Percentiles rank a stretch among this genome's conserved stretches.
phyloP scores from a whole-genome alignment of 495 filamentous ascomycete species.

The Viridothelium virens region DNA sequence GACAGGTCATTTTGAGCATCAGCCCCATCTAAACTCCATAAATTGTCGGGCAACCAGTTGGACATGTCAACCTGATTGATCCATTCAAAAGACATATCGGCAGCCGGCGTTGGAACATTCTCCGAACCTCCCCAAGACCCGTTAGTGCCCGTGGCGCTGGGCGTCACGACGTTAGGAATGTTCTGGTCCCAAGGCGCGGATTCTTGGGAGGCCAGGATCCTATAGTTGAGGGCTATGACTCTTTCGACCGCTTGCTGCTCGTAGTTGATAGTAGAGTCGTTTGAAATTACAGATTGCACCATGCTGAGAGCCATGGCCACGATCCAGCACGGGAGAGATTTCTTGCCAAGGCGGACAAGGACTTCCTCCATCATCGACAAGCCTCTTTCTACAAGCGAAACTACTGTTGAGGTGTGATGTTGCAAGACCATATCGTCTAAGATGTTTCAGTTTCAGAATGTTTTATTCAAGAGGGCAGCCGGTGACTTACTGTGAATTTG shows the following conservation, averaged over 20 bases:
- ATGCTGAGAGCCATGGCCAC: constrained; percentile 1
- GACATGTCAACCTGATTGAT: constrained; percentile 4
- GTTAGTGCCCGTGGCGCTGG: background rate
- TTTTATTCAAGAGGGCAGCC: no score
- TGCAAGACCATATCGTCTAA: background rate
- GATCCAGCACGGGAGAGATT: background rate
- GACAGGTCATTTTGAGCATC: background rate
- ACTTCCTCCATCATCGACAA: background rate
- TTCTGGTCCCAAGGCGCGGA: constrained; percentile 14
- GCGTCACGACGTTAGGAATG: background rate
- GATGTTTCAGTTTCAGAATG: background rate
- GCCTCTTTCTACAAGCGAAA: constrained; percentile 1
- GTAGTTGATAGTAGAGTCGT: constrained; percentile 2
- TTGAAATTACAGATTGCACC: background rate
- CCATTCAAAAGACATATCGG: constrained; percentile 2
- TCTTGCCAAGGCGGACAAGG: constrained; percentile 2
- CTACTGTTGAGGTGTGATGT: background rate
- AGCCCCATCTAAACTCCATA: background rate
- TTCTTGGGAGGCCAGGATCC: constrained; percentile 26
- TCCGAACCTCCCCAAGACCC: background rate
- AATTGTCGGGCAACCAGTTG: background rate
- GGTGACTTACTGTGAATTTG: background rate
- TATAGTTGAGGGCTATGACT: constrained; percentile 22
- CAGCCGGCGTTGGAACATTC: background rate
- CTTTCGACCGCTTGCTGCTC: constrained; percentile 27